Evolutionary conservation across 164 flowering plant genomes (phyloP), one percentile per base, ranked within the genome.

Genomic region (Tetrastigma voinierianum): DNA sequence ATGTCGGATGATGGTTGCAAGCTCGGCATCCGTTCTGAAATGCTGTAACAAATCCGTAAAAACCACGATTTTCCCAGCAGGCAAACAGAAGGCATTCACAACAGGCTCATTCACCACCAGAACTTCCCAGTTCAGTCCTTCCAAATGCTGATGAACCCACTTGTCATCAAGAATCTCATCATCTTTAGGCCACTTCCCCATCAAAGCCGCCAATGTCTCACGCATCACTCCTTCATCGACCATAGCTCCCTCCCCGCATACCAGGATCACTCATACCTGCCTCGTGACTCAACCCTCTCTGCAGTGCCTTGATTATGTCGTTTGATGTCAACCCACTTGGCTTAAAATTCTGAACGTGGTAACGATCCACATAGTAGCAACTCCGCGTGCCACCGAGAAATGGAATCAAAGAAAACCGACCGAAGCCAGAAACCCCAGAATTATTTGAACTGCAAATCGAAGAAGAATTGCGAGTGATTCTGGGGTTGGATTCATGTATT

Each of bases 11-110:
- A 92, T 75, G 0, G 99, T 90, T 12, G 97, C 96, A 45, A 95
- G 70, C 84, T 90, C 99, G 0, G 84, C 79, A 83, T 95, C 95
- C 9, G 82, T 46, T 23, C 63, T 64, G 67, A 95, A 95, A 70
- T 92, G 89, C 7, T 83, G 66, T 7, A 92, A 80, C 80, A n/a
- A 92, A 78, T 7, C 98, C 0, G 96, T 90, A 57, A 87, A 91
- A 10, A 94, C 95, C 21, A 91, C 90, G 63, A 94, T 89, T 80
- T 90, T 94, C 56, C 98, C 98, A 45, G 95, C 97, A 7, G 98
- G 98, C 60, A 91, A 77, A 67, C 98, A 94, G 49, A 91, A 88
- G 1, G 98, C 98, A 83, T 91, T 94, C 4, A 94, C 84, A 56
- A 84, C 56, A 23, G 91, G 90, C 46, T 87, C 89, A 62, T 94